These are phyloP conservation scores for Scheffersomyces ergatensis DNA, from an alignment of 805 yeast species.

Conservation along the genomic window DNA sequence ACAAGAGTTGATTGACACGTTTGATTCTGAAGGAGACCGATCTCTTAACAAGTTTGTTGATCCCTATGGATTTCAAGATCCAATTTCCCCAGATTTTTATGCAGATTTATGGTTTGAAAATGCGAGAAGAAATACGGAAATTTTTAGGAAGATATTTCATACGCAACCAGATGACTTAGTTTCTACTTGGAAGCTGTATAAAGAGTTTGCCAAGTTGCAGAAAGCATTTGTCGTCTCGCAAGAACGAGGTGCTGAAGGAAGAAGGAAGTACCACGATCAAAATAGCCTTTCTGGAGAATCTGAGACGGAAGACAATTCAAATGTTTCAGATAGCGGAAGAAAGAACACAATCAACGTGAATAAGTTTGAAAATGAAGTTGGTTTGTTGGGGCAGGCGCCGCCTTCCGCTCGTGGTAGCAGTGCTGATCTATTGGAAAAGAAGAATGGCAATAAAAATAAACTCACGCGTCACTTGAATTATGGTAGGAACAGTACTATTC, in stretches of 20 bases:
- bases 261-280: constrained; percentile 14
- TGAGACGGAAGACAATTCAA: constrained; percentile 3
- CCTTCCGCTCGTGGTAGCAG: constrained; percentile 8
- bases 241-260: constrained; percentile 28
- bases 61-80: constrained; percentile 89
- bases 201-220: constrained; percentile 58
- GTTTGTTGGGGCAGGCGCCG: constrained; percentile 36
- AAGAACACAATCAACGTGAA: constrained; percentile 17
- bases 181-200: constrained; percentile 87
- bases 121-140: constrained; percentile 78
- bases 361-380: constrained; percentile 27
- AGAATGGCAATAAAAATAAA: neutral
- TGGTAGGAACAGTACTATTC: neutral
- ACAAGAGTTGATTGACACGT: constrained; percentile 33
- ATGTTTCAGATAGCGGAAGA: constrained; percentile 7
- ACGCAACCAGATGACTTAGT: constrained; percentile 94
- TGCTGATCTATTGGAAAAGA: neutral
- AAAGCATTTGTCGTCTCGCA: constrained; percentile 52
- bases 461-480: constrained; percentile 1
- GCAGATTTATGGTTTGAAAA: constrained; percentile 82
- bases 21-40: constrained; percentile 35
- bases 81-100: constrained; percentile 74
- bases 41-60: constrained; percentile 58
- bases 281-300: constrained; percentile 1
- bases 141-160: constrained; percentile 83